Evolutionary conservation across 1,284 basidiomycete species (phyloP), one percentile per base, ranked within the genome.

Genomic region (Lentinula novae-zelandiae): DNA sequence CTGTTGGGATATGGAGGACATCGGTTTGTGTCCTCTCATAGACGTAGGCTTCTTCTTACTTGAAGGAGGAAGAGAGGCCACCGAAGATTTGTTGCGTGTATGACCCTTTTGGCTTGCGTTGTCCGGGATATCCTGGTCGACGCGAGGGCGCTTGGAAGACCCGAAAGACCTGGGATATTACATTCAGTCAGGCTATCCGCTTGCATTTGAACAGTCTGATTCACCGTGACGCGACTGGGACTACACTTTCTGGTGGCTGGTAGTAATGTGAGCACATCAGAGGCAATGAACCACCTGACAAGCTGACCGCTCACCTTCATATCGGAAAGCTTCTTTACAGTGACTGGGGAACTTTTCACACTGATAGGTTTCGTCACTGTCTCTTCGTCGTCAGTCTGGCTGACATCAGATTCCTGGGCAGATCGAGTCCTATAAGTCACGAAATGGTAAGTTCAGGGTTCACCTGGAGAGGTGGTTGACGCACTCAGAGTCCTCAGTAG

Each of bases 121-220:
- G 38, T 57, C 67, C 48, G 66, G 62, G 33, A 72, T 72, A 38
- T 73, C 70, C 5, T 70, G 69, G 59, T 73, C 68, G 46, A 64
- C 69, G 66, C 69, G 68, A 60, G 61, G 57, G 46, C 68, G 73
- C 58, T 75, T 75, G 6, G 74, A 71, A 0, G 67, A 66, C 20
- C 17, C 17, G 8, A 8, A 70, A 57, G 20, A 39, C 9, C 9
- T 9, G 38, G 17, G 5, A 22, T 49, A 40, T 46, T 31, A 42
- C 5, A 27, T 7, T 39, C 36, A 15, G 39, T 31, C 36, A 2
- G 27, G 13, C 5, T 42, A 3, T 34, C 12, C 20, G 34, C 4
- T 27, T 51, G 46, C 17, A 62, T 39, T 60, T 49, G 49, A 13
- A 9, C 22, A 63, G 8, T 52, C 8, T 48, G 56, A 38, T 17